Evolutionary conservation across 2,329 filamentous ascomycete genomes (phyloP).

Genomic region (Fragosphaeria purpurea): DNA sequence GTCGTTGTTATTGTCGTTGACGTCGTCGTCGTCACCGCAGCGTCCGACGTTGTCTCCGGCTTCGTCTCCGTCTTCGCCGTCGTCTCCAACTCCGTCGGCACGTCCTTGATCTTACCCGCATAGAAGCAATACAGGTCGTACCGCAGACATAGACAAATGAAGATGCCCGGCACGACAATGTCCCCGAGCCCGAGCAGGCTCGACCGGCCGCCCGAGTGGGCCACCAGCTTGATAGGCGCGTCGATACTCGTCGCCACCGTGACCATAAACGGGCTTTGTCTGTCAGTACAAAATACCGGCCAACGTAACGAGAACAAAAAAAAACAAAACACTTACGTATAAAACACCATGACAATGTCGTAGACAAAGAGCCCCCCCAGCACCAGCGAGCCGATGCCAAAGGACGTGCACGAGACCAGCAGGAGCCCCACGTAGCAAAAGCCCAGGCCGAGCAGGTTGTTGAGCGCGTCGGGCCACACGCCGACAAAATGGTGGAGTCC

Average conservation of each 20-base stretch:
- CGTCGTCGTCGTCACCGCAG: constrained; percentile 20
- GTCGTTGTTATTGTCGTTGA: constrained; percentile 22
- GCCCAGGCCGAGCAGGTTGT: constrained; percentile 77
- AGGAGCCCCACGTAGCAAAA: constrained; percentile 78
- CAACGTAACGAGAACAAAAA: neutral
- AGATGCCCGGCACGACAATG: constrained; percentile 83
- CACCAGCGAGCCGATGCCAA: constrained; percentile 69
- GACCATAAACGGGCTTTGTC: constrained; percentile 64
- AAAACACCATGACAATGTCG: constrained; percentile 89
- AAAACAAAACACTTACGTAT: constrained; percentile 45
- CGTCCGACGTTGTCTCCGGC: constrained; percentile 17
- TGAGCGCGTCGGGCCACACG: constrained; percentile 39
- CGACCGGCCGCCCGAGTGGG: constrained; percentile 53
- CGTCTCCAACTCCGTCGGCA: constrained; percentile 25
- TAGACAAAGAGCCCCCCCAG: constrained; percentile 80
- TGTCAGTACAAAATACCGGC: neutral
- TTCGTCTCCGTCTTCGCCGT: constrained; percentile 18
- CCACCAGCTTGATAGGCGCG: constrained; percentile 85
- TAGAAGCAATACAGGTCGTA: constrained; percentile 87
- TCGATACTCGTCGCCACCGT: constrained; percentile 83
- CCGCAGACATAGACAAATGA: constrained; percentile 79
- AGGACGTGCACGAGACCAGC: constrained; percentile 80
- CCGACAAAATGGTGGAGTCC: constrained; percentile 58
- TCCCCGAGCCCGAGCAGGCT: constrained; percentile 92
- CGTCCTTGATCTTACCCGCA: constrained; percentile 49